Evolutionary conservation across 2,329 filamentous ascomycete species (phyloP), one percentile per base, ranked within the genome.

Genomic region (Chrysoporthe deuterocubensis): DNA sequence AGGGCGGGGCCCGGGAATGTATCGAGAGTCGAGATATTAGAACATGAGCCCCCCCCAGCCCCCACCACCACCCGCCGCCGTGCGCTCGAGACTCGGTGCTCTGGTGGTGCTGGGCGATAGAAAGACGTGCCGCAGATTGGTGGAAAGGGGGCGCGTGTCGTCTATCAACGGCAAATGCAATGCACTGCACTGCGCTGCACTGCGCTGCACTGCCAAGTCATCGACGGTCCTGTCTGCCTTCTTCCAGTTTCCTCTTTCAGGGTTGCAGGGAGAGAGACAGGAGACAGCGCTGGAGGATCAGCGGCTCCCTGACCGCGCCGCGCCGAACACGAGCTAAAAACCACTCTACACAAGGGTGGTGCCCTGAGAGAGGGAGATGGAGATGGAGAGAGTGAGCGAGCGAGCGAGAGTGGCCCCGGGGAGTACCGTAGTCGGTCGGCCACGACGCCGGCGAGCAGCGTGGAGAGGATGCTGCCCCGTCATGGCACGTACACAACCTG

Each of bases 201-300:
- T 67, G 65, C 60, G 64, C 63, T 67, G 65, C 65, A 67, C 21
- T 37, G 65, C 59, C 59, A 67, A 42, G 60, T 67, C 65, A 68
- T 59, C 42, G 6, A 37, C 13, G 32, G 13, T 11, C 56, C 11
- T 18, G 14, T 11, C 44, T n/a, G 5, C 26, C 43, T 18, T 46
- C 16, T 64, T 4, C 43, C 43, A 34, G 14, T 21, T 43, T 44
- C 21, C 37, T 16, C 11, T 7, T 43, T 40, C 16, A 5, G 16
- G 26, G 26, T 26, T 26, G 26, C 37, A 40, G n/a, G 26, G 21
- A 4, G 21, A 26, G 48, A 13, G 21, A 52, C 46, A 26, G 13
- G 21, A 54, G 50, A 54, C 26, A 54, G 32, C 11, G 7, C 50
- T 21, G 32, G 50, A 11, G 9, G 50, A 54, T 54, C 50, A 54